These are phyloP conservation scores for Ascochyta lentis DNA, from an alignment of 2,329 filamentous ascomycete genomes.

Conservation along the genomic window DNA sequence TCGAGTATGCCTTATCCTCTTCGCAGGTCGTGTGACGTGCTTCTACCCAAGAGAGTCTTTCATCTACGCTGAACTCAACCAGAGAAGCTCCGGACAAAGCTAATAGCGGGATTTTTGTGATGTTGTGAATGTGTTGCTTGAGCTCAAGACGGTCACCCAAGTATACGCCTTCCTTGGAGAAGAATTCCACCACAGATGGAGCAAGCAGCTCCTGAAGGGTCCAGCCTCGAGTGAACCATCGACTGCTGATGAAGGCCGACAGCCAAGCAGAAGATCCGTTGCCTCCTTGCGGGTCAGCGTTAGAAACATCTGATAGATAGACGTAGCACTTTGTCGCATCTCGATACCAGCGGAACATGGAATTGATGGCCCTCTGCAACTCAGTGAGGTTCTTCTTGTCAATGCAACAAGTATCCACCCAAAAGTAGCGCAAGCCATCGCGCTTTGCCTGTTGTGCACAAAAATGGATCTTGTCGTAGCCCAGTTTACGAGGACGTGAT, in stretches of 20 bases:
- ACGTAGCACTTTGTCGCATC: constrained; percentile 24
- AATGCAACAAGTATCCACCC: constrained; percentile 30
- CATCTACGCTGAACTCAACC: constrained; percentile 14
- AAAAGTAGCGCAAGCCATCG: constrained; percentile 19
- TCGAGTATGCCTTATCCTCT: constrained; percentile 26
- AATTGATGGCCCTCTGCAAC: constrained; percentile 22
- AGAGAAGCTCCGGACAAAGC: constrained; percentile 11
- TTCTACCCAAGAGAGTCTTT: constrained; percentile 30
- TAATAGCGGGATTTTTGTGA: constrained; percentile 14
- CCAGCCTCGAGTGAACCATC: constrained; percentile 30
- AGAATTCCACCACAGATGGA: constrained; percentile 20
- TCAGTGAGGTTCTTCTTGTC: constrained; percentile 20
- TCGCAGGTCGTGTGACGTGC: constrained; percentile 29
- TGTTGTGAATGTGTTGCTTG: constrained; percentile 8
- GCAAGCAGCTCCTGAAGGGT: constrained; percentile 29
- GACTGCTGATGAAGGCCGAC: constrained; percentile 13
- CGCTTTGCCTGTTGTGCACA: constrained; percentile 23
- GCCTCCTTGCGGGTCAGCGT: neutral
- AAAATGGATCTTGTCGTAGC: constrained; percentile 19
- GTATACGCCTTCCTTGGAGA: constrained; percentile 8
- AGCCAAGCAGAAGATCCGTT: constrained; percentile 1
- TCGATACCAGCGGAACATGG: constrained; percentile 30
- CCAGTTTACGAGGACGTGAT: neutral
- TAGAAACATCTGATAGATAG: constrained; percentile 23
- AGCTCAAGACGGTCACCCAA: constrained; percentile 19